Conservation (phyloP, 352 stramenopile species). For the Phytophthora melonis region DNA sequence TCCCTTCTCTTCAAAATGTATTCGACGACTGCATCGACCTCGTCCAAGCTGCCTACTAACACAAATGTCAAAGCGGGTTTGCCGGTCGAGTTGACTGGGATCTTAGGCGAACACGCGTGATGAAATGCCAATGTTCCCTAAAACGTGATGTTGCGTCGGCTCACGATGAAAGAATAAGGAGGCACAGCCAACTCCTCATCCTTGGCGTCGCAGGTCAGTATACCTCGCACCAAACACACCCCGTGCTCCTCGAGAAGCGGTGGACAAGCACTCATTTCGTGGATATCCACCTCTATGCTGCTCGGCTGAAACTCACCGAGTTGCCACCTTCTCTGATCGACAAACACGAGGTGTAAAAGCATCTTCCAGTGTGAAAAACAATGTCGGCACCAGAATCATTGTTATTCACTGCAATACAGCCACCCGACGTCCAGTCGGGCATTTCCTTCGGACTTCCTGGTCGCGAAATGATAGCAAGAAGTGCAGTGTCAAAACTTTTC, state of each 20-base stretch:
- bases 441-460: background rate
- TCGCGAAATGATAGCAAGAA: background rate
- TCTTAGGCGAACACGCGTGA: background rate
- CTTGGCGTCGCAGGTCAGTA: background rate
- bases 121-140: background rate
- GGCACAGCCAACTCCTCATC: background rate
- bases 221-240: background rate
- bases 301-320: background rate
- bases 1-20: background rate
- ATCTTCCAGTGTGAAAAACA: background rate
- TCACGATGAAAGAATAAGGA: background rate
- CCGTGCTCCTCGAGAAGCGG: background rate
- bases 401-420: background rate
- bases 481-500: background rate
- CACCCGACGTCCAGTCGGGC: slow-evolving; percentile 20
- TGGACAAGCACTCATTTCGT: background rate
- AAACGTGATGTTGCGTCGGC: background rate
- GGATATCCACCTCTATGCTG: background rate
- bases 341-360: background rate
- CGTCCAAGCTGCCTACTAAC: background rate
- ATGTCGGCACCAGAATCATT: background rate
- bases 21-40: background rate
- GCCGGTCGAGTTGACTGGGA: background rate
- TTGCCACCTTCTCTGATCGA: background rate
- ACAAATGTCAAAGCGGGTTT: no score